These are phyloP conservation scores for Blastobotrys petasosporus DNA, from an alignment of 1,139 yeast genomes.

Conservation along the genomic window DNA sequence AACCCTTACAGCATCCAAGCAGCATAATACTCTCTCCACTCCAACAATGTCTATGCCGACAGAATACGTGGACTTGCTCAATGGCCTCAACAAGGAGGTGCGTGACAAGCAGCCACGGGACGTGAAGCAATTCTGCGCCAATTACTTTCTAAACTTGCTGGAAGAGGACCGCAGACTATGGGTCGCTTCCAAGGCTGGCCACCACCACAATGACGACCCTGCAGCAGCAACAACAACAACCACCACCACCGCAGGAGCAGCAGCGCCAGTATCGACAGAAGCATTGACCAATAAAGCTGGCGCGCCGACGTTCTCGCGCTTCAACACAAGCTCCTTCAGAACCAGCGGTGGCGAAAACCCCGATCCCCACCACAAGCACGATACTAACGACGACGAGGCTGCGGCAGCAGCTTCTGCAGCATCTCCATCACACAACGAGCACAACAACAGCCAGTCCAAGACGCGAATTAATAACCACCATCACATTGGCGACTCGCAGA, in stretches of 20 bases:
- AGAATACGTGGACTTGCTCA: conserved; percentile 49
- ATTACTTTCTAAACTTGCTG: conserved; percentile 57
- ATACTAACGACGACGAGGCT: background rate
- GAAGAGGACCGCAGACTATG: conserved; percentile 38
- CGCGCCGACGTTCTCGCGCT: conserved; percentile 6
- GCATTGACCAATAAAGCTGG: background rate
- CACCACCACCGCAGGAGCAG: background rate
- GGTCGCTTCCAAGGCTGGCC: background rate
- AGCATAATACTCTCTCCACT: conserved; percentile 26
- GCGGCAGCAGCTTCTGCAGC: conserved; percentile 1
- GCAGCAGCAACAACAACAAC: background rate
- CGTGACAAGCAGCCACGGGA: conserved; percentile 59
- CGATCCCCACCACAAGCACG: conserved; percentile 1
- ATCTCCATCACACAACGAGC: background rate
- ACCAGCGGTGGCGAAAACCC: conserved; percentile 7
- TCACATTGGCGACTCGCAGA: background rate
- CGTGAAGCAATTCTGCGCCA: conserved; percentile 67
- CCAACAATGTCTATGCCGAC: conserved; percentile 24
- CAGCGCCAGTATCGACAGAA: background rate
- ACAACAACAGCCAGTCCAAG: background rate
- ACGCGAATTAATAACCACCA: background rate
- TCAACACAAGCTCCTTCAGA: conserved; percentile 12
- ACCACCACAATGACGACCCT: background rate
- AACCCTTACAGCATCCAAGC: background rate
- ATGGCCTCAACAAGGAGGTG: conserved; percentile 58